Percentiles rank a stretch among this genome's conserved stretches.
phyloP scores from a whole-genome alignment of 176 grass and related monocot genomes.

The Cocos nucifera region DNA sequence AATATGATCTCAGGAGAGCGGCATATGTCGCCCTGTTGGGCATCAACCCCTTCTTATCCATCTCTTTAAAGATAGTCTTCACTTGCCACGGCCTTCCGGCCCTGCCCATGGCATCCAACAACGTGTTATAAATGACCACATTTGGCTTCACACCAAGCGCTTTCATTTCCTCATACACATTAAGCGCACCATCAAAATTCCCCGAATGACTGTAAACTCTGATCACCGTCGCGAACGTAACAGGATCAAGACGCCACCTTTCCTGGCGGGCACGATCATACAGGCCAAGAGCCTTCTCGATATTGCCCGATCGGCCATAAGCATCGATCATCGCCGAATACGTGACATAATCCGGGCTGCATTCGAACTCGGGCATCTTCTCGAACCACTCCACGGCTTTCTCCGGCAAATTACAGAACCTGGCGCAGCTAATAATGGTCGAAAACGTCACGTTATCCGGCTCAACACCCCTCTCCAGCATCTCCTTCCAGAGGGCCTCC shows the following conservation, averaged over 20 bases:
- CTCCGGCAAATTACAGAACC: slow-evolving; percentile 39
- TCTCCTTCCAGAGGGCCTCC: slow-evolving; percentile 62
- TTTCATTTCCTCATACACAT: slow-evolving; percentile 97
- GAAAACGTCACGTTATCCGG: slow-evolving; percentile 83
- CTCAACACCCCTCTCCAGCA: slow-evolving; percentile 39
- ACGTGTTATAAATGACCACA: slow-evolving; percentile 63
- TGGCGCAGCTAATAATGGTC: slow-evolving; percentile 65
- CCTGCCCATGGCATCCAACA: slow-evolving; percentile 74
- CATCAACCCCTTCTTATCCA: slow-evolving; percentile 33
- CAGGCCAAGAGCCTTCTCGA: slow-evolving; percentile 52
- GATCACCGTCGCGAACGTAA: slow-evolving; percentile 66
- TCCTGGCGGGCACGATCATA: slow-evolving; percentile 64
- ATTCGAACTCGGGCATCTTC: slow-evolving; percentile 66
- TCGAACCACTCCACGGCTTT: slow-evolving; percentile 93
- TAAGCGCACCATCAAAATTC: slow-evolving; percentile 77
- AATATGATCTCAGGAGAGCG: slow-evolving; percentile 60
- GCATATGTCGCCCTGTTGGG: slow-evolving; percentile 52
- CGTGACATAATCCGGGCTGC: slow-evolving; percentile 56
- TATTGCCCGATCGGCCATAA: slow-evolving; percentile 52
- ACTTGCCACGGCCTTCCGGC: slow-evolving; percentile 87
- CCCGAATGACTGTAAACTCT: slow-evolving; percentile 42
- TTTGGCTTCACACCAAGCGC: slow-evolving; percentile 62
- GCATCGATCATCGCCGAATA: slow-evolving; percentile 70
- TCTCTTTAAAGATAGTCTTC: slow-evolving; percentile 72
- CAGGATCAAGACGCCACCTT: slow-evolving; percentile 55